Evolutionary conservation across 306 rosid species (phyloP).

Genomic region (Benincasa hispida): DNA sequence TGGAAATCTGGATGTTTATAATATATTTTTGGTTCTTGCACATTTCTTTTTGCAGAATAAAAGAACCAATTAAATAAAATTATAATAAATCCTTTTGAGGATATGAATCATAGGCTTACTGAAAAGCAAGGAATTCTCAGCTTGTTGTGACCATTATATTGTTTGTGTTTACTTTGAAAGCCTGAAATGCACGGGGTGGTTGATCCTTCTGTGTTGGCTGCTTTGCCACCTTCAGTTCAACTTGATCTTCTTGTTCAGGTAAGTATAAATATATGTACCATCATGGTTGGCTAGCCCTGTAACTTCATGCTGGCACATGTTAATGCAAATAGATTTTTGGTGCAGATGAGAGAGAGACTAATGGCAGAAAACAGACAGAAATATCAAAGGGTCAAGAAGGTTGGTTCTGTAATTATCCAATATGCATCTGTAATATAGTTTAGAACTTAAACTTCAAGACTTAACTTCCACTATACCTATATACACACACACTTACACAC

Average conservation of each 20-base stretch:
- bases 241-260: slow-evolving; percentile 80
- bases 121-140: neutral
- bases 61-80: neutral
- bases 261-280: slow-evolving; percentile 5
- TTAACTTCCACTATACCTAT: neutral
- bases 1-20: neutral
- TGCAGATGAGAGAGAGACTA: slow-evolving; percentile 79
- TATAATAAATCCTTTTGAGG: neutral
- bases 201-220: slow-evolving; percentile 72
- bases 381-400: slow-evolving; percentile 94
- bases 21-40: neutral
- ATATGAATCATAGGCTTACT: neutral
- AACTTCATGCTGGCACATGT: neutral
- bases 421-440: slow-evolving; percentile 1
- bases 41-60: neutral
- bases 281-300: neutral
- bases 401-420: slow-evolving; percentile 25
- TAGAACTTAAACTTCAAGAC: neutral
- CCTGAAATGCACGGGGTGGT: slow-evolving; percentile 43
- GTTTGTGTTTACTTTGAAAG: slow-evolving; percentile 26
- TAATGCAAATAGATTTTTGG: slow-evolving; percentile 8
- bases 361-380: slow-evolving; percentile 89
- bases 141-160: neutral
- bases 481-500: neutral
- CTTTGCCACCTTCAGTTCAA: slow-evolving; percentile 86